Evolutionary conservation across 2,329 filamentous ascomycete species (phyloP), one percentile per base, ranked within the genome.

Genomic region (Ophiostoma perfectum): DNA sequence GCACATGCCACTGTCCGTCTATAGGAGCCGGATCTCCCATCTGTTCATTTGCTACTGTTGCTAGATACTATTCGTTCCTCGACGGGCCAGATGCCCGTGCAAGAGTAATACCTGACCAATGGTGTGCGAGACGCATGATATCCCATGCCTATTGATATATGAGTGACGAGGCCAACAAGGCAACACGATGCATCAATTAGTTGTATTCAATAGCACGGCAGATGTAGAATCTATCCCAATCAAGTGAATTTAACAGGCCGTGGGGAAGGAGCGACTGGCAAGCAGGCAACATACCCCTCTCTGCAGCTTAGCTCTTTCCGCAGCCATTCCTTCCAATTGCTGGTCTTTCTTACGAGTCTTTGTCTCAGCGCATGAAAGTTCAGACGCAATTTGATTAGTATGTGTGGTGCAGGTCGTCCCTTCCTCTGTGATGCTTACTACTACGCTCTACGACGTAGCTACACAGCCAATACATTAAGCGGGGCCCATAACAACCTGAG

Each of bases 391-490:
- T 27, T 55, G 49, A 55, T 55, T 55, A 18, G 18, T 9, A 27
- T 55, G 18, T 45, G 42, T 12, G 18, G 49, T 55, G 49, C 27
- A 27, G 49, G 49, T 27, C 49, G 49, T 55, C 27, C 49, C 14
- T 55, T 55, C 49, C 49, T 55, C 49, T 4, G 49, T 55, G 49
- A 7, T 55, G n/a, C 27, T 49, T 55, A 58, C 52, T 36, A 60
- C 27, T 14, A 60, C 55, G 4, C 38, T 60, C 55, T 38, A 58
- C 49, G 49, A 55, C 49, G 49, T 8, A 55, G 49, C 27, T 55
- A 55, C 49, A 55, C 49, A 27, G 49, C 49, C 49, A 62, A 41
- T n/a, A 62, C 60, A 63, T n/a, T 16, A n/a, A 42, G 38, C 42
- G 60, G 60, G 27, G 2, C 9, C 60, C 1, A 6, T 18, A 3